Conservation (phyloP, 805 yeast species). For the Candida ortonii region DNA sequence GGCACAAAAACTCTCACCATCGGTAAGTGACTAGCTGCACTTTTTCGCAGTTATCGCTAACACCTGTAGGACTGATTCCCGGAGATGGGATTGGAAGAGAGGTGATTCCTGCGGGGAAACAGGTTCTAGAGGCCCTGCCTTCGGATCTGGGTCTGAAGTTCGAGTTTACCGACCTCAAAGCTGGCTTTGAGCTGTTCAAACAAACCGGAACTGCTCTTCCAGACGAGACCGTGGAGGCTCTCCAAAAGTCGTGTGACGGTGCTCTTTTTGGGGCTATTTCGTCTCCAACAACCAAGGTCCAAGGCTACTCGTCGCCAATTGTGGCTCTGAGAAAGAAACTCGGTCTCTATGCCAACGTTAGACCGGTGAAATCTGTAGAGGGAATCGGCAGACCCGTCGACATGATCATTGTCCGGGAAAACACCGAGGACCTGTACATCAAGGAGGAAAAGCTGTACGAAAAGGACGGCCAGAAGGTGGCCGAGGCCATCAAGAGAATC, state of each 20-base stretch:
- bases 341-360: constrained; percentile 93
- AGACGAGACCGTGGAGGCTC: constrained; percentile 77
- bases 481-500: constrained; percentile 97
- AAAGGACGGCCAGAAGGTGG: constrained; percentile 82
- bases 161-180: constrained; percentile 83
- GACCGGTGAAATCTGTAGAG: constrained; percentile 93
- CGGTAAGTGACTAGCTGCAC: constrained; percentile 31
- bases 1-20: constrained; percentile 49
- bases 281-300: constrained; percentile 91
- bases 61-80: constrained; percentile 59
- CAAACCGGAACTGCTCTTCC: constrained; percentile 96
- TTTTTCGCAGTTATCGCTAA: constrained; percentile 13
- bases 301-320: constrained; percentile 96
- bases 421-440: constrained; percentile 95
- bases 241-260: constrained; percentile 86
- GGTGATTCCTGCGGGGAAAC: constrained; percentile 95
- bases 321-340: constrained; percentile 96
- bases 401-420: constrained; percentile 97
- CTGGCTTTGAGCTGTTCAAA: constrained; percentile 93
- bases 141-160: constrained; percentile 73
- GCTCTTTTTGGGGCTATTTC: constrained; percentile 97
- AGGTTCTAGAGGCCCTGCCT: constrained; percentile 79
- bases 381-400: constrained; percentile 89
- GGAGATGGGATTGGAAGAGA: constrained; percentile 99
- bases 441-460: constrained; percentile 83